A percentile compares a stretch with the other conserved stretches of the same genome.
These are phyloP conservation scores for Talaromyces verruculosus DNA, from an alignment of 2,329 filamentous ascomycete species.

Conservation along the genomic window DNA sequence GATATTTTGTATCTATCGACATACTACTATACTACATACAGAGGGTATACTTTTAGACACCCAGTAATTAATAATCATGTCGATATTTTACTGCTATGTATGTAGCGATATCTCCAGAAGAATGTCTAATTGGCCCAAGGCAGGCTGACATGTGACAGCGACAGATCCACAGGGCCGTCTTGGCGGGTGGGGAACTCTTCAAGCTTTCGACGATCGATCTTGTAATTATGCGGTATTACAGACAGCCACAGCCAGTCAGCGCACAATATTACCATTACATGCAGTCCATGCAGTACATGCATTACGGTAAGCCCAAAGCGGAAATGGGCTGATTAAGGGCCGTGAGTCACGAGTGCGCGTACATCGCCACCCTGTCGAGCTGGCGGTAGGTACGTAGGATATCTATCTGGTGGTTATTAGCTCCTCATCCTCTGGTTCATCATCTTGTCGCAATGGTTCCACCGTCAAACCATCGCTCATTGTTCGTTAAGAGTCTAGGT, in stretches of 20 bases:
- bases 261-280: background rate
- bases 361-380: background rate
- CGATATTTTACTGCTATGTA: too few species aligned
- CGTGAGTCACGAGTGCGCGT: conserved; percentile 4
- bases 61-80: background rate
- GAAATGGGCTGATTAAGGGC: background rate
- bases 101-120: background rate
- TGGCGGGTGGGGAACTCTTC: conserved; percentile 1
- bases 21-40: too few species aligned
- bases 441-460: conserved; percentile 1
- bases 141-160: conserved; percentile 1
- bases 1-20: background rate
- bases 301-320: background rate
- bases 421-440: background rate
- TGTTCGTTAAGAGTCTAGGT: background rate
- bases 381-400: background rate
- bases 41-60: background rate
- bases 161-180: conserved; percentile 8
- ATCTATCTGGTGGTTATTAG: background rate
- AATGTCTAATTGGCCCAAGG: background rate
- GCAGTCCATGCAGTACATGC: background rate
- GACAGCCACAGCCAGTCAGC: background rate
- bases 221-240: background rate
- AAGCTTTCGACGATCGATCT: conserved; percentile 12
- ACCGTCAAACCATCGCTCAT: background rate